These are phyloP conservation scores for Abrus precatorius DNA, from an alignment of 306 rosid genomes.

Conservation along the genomic window DNA sequence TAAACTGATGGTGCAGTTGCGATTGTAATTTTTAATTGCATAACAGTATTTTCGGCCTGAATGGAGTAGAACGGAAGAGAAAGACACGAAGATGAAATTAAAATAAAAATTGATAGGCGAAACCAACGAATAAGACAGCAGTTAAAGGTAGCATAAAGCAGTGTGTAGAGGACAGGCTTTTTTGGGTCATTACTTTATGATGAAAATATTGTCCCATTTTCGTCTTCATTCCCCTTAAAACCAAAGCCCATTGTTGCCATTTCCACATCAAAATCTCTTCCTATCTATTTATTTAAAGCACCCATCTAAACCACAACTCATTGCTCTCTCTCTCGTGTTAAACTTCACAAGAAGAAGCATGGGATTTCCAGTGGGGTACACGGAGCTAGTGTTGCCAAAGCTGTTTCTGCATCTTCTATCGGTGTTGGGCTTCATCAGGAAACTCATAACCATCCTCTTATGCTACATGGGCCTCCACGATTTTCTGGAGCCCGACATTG, in stretches of 20 bases:
- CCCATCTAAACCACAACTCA: too few species aligned
- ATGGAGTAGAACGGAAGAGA: neutral
- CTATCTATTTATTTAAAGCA: slow-evolving; percentile 49
- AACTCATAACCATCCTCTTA: slow-evolving; percentile 56
- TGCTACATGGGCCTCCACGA: slow-evolving; percentile 63
- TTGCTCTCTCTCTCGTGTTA: neutral
- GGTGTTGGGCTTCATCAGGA: slow-evolving; percentile 65
- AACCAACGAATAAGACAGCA: slow-evolving; percentile 45
- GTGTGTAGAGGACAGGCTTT: neutral
- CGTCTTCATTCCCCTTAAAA: slow-evolving; percentile 31
- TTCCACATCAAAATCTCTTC: slow-evolving; percentile 6
- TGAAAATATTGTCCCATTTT: slow-evolving; percentile 24
- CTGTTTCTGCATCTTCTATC: slow-evolving; percentile 66
- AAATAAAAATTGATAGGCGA: neutral
- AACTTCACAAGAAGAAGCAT: neutral
- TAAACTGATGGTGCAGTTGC: neutral
- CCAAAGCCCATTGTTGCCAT: slow-evolving; percentile 50
- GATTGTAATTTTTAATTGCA: neutral
- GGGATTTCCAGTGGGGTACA: slow-evolving; percentile 85
- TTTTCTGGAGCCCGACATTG: slow-evolving; percentile 69
- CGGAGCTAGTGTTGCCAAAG: slow-evolving; percentile 74
- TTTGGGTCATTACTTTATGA: slow-evolving; percentile 1
- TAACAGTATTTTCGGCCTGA: neutral
- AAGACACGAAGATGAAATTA: neutral
- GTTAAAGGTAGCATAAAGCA: slow-evolving; percentile 8